A percentile compares a stretch with the other conserved stretches of the same genome.
These are phyloP conservation scores for Cydonia oblonga DNA, from an alignment of 331 rosid species.

Conservation along the genomic window DNA sequence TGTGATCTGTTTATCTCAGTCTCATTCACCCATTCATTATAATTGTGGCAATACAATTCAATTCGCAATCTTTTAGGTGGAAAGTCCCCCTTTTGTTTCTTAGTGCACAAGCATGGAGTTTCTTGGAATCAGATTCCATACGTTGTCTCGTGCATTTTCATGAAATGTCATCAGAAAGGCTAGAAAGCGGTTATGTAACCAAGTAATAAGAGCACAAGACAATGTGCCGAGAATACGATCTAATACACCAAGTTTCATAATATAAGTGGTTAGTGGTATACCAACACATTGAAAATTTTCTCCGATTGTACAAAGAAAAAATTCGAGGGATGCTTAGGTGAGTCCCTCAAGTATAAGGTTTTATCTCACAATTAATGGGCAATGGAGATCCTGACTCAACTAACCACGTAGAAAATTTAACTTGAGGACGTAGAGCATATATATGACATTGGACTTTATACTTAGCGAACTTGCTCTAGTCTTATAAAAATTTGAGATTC, in stretches of 20 bases:
- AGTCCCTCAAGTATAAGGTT: not conserved
- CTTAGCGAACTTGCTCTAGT: no score
- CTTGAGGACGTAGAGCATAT: no score
- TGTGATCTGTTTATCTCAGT: not conserved
- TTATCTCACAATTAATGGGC: not conserved
- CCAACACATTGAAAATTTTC: no score
- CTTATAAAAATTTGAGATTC: no score
- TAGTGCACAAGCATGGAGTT: not conserved
- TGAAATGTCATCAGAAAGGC: not conserved
- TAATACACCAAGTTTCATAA: fast-evolving
- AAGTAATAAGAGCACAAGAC: not conserved
- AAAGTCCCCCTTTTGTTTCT: not conserved
- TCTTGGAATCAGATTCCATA: not conserved
- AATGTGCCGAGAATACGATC: no score
- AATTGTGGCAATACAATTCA: not conserved
- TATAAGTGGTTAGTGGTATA: no score
- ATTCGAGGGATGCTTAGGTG: not conserved
- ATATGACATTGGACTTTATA: no score
- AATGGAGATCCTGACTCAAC: not conserved
- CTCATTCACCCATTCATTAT: not conserved
- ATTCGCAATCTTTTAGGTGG: not conserved
- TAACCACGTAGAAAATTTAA: no score
- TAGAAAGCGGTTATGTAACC: not conserved
- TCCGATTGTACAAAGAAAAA: not conserved
- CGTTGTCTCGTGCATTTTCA: not conserved